These are phyloP conservation scores for Rhodotorula kratochvilovae DNA, from an alignment of 768 basidiomycete genomes.

Conservation along the genomic window DNA sequence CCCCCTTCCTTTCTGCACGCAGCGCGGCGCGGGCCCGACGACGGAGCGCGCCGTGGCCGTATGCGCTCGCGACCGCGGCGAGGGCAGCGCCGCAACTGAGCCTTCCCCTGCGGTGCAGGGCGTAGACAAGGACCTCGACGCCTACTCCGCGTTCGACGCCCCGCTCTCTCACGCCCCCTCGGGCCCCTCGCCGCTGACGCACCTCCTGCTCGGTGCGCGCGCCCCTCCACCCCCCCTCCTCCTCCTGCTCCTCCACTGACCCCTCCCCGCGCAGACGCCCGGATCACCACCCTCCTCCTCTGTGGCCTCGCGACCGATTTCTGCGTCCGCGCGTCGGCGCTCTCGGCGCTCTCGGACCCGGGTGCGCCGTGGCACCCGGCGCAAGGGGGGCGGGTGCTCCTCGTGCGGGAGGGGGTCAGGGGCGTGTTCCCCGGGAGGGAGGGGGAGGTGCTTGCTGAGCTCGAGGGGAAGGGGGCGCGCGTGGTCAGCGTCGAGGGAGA, in stretches of 20 bases:
- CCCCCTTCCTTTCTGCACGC: too few relatives aligned
- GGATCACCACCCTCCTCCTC: conserved; percentile 60
- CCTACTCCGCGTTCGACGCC: conserved; percentile 69
- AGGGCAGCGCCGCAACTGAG: too few relatives aligned
- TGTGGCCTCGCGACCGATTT: conserved; percentile 69
- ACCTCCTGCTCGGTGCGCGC: conserved; percentile 3
- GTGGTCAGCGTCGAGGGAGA: conserved; percentile 13
- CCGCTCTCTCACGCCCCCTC: conserved; percentile 4
- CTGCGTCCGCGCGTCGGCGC: conserved; percentile 70
- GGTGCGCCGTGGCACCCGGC: too few relatives aligned
- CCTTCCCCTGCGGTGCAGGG: conserved; percentile 48
- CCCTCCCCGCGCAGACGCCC: conserved; percentile 43
- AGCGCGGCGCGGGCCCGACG: too few relatives aligned
- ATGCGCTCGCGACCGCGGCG: neutral
- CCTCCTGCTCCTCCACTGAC: neutral
- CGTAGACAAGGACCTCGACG: conserved; percentile 60
- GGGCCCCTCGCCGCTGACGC: neutral
- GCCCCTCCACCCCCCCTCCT: neutral
- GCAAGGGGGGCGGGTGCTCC: conserved; percentile 47
- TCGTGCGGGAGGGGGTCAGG: conserved; percentile 40
- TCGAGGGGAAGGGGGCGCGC: neutral
- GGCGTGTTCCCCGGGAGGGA: conserved; percentile 24
- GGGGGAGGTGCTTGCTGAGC: neutral
- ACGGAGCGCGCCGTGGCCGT: too few relatives aligned
- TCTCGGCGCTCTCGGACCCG: too few relatives aligned